phyloP scores from a whole-genome alignment of 2,329 filamentous ascomycete genomes.

The Fusarium caatingaense region DNA sequence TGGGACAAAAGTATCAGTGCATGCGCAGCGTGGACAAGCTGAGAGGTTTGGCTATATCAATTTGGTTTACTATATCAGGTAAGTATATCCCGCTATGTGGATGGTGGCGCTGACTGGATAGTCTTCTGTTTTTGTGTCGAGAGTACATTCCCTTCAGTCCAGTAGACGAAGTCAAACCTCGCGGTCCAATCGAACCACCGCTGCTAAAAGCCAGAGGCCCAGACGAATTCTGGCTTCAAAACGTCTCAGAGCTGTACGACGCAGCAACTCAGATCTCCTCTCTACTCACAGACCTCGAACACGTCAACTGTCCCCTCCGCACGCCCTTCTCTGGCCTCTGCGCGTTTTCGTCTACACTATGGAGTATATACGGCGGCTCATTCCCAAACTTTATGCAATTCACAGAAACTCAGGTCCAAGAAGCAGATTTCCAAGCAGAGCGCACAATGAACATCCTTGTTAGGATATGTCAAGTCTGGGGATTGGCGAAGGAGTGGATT shows the following conservation, averaged over 20 bases:
- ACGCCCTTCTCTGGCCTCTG: conserved; percentile 42
- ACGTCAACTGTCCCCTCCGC: conserved; percentile 31
- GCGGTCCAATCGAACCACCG: conserved; percentile 41
- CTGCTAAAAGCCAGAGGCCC: conserved; percentile 37
- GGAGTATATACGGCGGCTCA: conserved; percentile 37
- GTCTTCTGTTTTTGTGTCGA: conserved; percentile 32
- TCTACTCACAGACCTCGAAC: conserved; percentile 37
- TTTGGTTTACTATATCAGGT: conserved; percentile 45
- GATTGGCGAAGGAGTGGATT: conserved; percentile 44
- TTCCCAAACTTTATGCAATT: conserved; percentile 41
- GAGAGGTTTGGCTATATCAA: conserved; percentile 45
- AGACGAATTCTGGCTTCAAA: conserved; percentile 37
- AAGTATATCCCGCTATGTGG: neutral
- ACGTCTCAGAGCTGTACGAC: conserved; percentile 33
- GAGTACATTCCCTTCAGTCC: conserved; percentile 43
- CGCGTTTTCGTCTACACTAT: conserved; percentile 34
- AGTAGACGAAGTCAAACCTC: conserved; percentile 38
- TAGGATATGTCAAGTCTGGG: conserved; percentile 36
- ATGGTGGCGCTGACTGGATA: neutral
- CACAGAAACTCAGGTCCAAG: neutral
- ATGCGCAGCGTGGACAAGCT: conserved; percentile 42
- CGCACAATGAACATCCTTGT: conserved; percentile 24
- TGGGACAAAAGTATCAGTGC: conserved; percentile 34
- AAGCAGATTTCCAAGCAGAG: conserved; percentile 31
- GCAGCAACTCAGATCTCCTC: conserved; percentile 41